A percentile compares a stretch with the other conserved stretches of the same genome.
Evolutionary conservation across 345 rosid genomes (phyloP).

Genomic region (Citrus hindsii): DNA sequence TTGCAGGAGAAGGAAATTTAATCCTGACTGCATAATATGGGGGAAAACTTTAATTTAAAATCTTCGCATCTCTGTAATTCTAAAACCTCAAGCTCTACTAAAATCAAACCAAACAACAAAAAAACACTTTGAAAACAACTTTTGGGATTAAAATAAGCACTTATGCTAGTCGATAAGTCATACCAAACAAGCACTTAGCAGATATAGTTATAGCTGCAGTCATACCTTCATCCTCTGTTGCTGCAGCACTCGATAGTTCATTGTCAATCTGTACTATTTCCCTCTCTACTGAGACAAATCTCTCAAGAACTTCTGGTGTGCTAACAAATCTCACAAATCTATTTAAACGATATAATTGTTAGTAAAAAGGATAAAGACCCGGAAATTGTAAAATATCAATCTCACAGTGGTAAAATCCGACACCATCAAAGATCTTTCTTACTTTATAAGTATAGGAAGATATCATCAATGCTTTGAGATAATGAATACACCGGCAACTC

Average conservation of each 20-base stretch:
- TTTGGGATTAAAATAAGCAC: too few species aligned
- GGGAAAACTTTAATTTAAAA: neutral
- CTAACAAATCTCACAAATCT: slow-evolving; percentile 94
- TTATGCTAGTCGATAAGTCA: too few species aligned
- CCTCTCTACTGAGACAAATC: slow-evolving; percentile 77
- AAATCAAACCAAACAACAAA: too few species aligned
- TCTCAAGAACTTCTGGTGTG: slow-evolving; percentile 96
- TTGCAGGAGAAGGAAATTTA: neutral
- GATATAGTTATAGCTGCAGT: neutral
- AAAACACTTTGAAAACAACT: too few species aligned
- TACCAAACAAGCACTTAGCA: neutral
- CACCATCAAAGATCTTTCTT: neutral
- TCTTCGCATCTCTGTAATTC: neutral
- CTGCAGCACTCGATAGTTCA: slow-evolving; percentile 39
- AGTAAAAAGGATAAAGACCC: neutral
- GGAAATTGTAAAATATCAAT: neutral
- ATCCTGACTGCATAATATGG: neutral
- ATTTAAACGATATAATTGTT: neutral
- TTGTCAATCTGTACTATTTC: slow-evolving; percentile 85
- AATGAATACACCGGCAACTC: neutral
- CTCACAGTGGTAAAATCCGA: neutral
- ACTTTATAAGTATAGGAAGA: neutral
- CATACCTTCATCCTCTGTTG: slow-evolving; percentile 54
- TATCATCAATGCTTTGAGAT: neutral
- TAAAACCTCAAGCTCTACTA: neutral